phyloP scores from a whole-genome alignment of 495 filamentous ascomycete genomes.

The Aspergillus steynii region DNA sequence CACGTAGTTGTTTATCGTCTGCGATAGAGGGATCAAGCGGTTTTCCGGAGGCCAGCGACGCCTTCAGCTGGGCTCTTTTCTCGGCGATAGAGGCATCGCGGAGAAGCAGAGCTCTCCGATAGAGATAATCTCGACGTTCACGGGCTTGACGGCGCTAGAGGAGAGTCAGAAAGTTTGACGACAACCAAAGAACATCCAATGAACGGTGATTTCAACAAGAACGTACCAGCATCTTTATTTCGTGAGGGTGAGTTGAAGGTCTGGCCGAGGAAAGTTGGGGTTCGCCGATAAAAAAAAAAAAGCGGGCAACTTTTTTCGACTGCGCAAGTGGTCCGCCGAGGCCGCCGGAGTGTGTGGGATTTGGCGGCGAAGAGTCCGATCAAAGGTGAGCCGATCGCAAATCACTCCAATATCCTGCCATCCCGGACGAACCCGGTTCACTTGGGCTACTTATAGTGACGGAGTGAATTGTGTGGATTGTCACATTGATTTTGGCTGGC shows the following conservation, averaged over 20 bases:
- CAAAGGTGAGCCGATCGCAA: slow-evolving; percentile 27
- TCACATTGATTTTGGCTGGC: slow-evolving; percentile 1
- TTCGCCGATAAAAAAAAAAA: slow-evolving; percentile 3
- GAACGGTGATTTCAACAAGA: background rate
- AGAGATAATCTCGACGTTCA: slow-evolving; percentile 91
- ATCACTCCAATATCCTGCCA: slow-evolving; percentile 16
- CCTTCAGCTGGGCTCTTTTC: slow-evolving; percentile 83
- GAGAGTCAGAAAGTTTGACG: slow-evolving; percentile 17
- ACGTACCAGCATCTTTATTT: slow-evolving; percentile 46
- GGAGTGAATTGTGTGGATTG: slow-evolving; percentile 7
- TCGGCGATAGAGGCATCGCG: slow-evolving; percentile 90
- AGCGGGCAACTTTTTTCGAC: slow-evolving; percentile 47
- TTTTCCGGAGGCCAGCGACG: slow-evolving; percentile 80
- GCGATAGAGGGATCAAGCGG: slow-evolving; percentile 85
- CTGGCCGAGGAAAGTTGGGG: slow-evolving; percentile 12
- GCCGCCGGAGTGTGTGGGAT: slow-evolving; percentile 39
- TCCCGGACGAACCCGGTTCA: slow-evolving; percentile 12
- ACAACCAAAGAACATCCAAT: background rate
- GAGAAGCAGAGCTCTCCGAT: slow-evolving; percentile 75
- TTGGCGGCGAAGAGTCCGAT: slow-evolving; percentile 30
- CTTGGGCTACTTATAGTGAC: slow-evolving; percentile 13
- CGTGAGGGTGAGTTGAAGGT: background rate
- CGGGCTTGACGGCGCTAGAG: slow-evolving; percentile 69
- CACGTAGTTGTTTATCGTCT: slow-evolving; percentile 80
- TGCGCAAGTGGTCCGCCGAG: slow-evolving; percentile 33